Evolutionary conservation across 106 monocot genomes (phyloP).

Genomic region (Ottelia alismoides): DNA sequence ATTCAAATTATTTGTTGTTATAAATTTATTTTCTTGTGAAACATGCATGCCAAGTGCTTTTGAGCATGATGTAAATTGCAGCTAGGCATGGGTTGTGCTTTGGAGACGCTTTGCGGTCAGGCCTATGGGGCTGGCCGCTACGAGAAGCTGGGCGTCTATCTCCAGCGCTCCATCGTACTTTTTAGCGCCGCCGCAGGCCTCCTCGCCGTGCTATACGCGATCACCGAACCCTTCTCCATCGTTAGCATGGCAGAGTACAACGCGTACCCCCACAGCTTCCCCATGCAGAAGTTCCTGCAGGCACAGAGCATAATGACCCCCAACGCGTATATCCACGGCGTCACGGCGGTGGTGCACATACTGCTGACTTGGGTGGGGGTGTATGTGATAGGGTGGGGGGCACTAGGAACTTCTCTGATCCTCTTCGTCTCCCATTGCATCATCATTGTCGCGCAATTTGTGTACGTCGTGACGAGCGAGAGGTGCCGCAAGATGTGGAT

Average conservation of each 20-base stretch:
- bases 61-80: too few relatives aligned
- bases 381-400: slow-evolving; percentile 24
- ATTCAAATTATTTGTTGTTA: too few relatives aligned
- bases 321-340: slow-evolving; percentile 32
- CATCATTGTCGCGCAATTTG: slow-evolving; percentile 22
- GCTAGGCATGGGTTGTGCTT: slow-evolving; percentile 65
- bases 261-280: slow-evolving; percentile 60
- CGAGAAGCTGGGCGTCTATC: slow-evolving; percentile 36
- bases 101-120: slow-evolving; percentile 61
- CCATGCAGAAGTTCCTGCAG: slow-evolving; percentile 72
- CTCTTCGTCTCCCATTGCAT: slow-evolving; percentile 68
- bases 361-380: slow-evolving; percentile 39
- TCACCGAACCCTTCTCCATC: slow-evolving; percentile 35
- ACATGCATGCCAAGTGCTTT: too few relatives aligned
- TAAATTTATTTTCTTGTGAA: too few relatives aligned
- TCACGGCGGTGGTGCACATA: slow-evolving; percentile 31
- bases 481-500: slow-evolving; percentile 46
- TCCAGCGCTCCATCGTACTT: slow-evolving; percentile 43
- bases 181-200: slow-evolving; percentile 24
- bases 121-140: slow-evolving; percentile 53
- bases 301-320: slow-evolving; percentile 79
- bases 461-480: slow-evolving; percentile 32
- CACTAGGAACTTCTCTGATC: slow-evolving; percentile 37
- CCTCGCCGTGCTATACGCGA: slow-evolving; percentile 48
- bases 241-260: slow-evolving; percentile 41